Base-by-base conservation (phyloP, 2,329 filamentous ascomycete species). In the Rutstroemia sp. region DNA sequence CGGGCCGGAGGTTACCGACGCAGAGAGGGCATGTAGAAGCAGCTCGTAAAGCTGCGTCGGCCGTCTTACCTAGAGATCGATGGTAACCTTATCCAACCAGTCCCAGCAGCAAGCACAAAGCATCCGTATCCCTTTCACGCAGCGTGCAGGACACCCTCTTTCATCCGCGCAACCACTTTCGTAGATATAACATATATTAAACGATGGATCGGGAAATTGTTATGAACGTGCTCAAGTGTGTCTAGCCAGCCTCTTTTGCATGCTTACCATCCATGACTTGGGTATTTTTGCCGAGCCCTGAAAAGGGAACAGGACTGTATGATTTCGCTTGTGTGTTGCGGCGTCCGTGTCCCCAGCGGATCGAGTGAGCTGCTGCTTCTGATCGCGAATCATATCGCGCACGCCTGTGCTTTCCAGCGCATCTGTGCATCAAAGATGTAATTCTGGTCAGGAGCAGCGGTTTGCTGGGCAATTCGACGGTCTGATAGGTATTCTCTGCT, bases 171-270 rank as follows among this genome's bases (percentile, higher is more conserved):
- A 34, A 34, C 30, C 30, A 34, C 30, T 9, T 12, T 3, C 30
- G 30, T 14, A 14, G 30, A 34, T 44, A 44, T 50, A 52, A 27
- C 49, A 52, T 49, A 51, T 17, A 53, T 46, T 41, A n/a, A 48
- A 19, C n/a, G 34, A 37, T 41, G 17, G 34, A 34, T 19, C 52
- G 45, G 37, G 45, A 54, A 41, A 54, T 54, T 49, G 6, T 42
- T 41, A 42, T 44, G 17, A 49, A 54, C 44, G 23, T 54, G 52
- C 45, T 54, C 21, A 42, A 54, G 52, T 48, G 39, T 45, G 41
- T 27, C 21, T 48, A 56, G 53, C 58, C 57, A 54, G 54, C 60
- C 53, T 50, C 57, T 44, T 44, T 44, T 44, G n/a, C 17, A 23
- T 19, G 41, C 41, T 44, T 44, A 44, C 41, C 41, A 44, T 44